Evolutionary conservation across 495 filamentous ascomycete species (phyloP), one percentile per base, ranked within the genome.

Genomic region (Achaetomiella virescens): DNA sequence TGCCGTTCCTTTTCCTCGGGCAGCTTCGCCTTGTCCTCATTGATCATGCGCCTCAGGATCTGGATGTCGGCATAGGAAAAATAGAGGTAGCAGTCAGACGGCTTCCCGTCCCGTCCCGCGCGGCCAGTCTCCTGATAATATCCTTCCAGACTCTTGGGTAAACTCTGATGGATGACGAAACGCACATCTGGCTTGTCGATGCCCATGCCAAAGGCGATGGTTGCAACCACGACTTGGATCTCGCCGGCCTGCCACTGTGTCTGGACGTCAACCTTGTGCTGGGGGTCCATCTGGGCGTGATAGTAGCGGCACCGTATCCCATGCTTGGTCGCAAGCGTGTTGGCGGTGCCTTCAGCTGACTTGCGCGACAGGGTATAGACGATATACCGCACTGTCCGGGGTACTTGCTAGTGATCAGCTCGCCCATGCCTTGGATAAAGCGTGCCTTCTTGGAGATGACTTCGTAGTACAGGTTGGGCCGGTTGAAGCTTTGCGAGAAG

Each of bases 151-250:
- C 89, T 95, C 70, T 96, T 96, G 1, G 93, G 93, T 7, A 97
- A 78, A 17, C 81, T 86, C 61, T 95, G 84, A 68, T 98, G 93
- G 29, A 98, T 90, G 38, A 98, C 91, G 61, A 91, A 97, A 12
- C 93, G 87, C 36, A 98, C 92, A 68, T 98, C 86, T 0, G 90
- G 79, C 69, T 98, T 98, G 72, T 98, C 93, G 52, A 98, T 97
- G 15, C 93, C 93, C 93, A 98, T 98, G 10, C 93, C 93, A 66
- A 98, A 98, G 25, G 93, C 93, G 68, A 97, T 97, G 0, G 93
- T 99, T n/a, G 93, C 95, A 25, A 99, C 93, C 22, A 99, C 92
- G 33, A 99, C 89, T 56, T 95, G 85, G 58, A 82, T 79, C 56
- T 73, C 72, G 2, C 90, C 88, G 21, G 69, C 66, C 66, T 97